These are phyloP conservation scores for Yamadazyma friedrichii DNA, from an alignment of 1,139 yeast genomes.

Conservation along the genomic window DNA sequence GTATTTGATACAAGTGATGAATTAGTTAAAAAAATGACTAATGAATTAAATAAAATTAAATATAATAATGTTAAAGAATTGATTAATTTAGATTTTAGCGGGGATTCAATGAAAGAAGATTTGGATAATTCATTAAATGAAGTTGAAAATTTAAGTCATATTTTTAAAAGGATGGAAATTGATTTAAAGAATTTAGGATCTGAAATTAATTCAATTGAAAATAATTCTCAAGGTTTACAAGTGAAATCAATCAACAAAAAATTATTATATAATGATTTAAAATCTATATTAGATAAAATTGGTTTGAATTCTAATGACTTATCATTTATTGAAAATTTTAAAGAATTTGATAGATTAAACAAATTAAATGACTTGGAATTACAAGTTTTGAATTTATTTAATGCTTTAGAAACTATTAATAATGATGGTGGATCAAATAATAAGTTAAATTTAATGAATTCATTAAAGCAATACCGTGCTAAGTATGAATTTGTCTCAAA, in stretches of 20 bases:
- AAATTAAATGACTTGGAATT: slow-evolving; percentile 53
- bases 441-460: slow-evolving; percentile 64
- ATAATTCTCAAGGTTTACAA: slow-evolving; percentile 79
- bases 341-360: slow-evolving; percentile 47
- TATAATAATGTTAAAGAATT: slow-evolving; percentile 39
- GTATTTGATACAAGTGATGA: slow-evolving; percentile 59
- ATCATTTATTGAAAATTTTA: slow-evolving; percentile 43
- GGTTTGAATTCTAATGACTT: slow-evolving; percentile 61
- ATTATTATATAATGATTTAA: slow-evolving; percentile 64
- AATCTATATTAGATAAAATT: slow-evolving; percentile 66
- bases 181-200: slow-evolving; percentile 49
- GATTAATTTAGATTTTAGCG: slow-evolving; percentile 40
- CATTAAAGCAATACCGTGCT: slow-evolving; percentile 65
- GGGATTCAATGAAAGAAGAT: slow-evolving; percentile 34
- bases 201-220: slow-evolving; percentile 70
- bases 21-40: slow-evolving; percentile 54
- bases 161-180: slow-evolving; percentile 45
- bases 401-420: slow-evolving; percentile 62
- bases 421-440: slow-evolving; percentile 38
- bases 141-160: slow-evolving; percentile 60
- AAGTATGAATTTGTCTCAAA: slow-evolving; percentile 59
- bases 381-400: slow-evolving; percentile 57
- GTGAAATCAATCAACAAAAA: slow-evolving; percentile 82
- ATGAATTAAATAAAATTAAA: slow-evolving; percentile 43
- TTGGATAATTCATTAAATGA: slow-evolving; percentile 50